phyloP scores from a whole-genome alignment of 1,284 basidiomycete genomes.

The Xerocomus amazonicus region DNA sequence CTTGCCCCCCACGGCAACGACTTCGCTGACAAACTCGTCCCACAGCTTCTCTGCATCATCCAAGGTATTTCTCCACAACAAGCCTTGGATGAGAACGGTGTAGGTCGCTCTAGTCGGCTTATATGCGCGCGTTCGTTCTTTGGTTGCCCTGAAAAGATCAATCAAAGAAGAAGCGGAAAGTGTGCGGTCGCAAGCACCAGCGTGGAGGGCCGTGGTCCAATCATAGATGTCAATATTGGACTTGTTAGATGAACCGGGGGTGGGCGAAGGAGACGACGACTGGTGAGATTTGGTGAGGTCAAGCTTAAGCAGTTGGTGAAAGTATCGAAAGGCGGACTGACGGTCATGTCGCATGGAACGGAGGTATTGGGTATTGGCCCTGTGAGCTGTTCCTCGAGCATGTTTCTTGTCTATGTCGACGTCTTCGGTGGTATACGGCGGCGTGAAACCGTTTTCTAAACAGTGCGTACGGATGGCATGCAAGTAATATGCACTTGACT shows the following conservation, averaged over 20 bases:
- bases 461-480: conserved; percentile 35
- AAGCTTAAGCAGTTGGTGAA: conserved; percentile 32
- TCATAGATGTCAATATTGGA: conserved; percentile 30
- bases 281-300: conserved; percentile 16
- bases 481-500: conserved; percentile 40
- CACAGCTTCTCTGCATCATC: conserved; percentile 44
- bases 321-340: conserved; percentile 46
- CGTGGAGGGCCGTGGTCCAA: conserved; percentile 35
- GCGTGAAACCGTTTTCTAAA: conserved; percentile 17
- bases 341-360: conserved; percentile 34
- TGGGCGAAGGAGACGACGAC: not conserved
- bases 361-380: conserved; percentile 36
- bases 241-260: conserved; percentile 10
- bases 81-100: conserved; percentile 51
- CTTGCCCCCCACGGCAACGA: conserved; percentile 25
- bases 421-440: conserved; percentile 23
- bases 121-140: conserved; percentile 23
- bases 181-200: conserved; percentile 30
- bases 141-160: conserved; percentile 35
- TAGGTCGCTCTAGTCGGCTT: conserved; percentile 42
- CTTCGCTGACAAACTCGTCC: conserved; percentile 35
- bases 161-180: conserved; percentile 37
- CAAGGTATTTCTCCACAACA: conserved; percentile 37
- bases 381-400: conserved; percentile 28
- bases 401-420: not conserved